Evolutionary conservation across 495 filamentous ascomycete genomes (phyloP).

Genomic region (Evernia prunastri): DNA sequence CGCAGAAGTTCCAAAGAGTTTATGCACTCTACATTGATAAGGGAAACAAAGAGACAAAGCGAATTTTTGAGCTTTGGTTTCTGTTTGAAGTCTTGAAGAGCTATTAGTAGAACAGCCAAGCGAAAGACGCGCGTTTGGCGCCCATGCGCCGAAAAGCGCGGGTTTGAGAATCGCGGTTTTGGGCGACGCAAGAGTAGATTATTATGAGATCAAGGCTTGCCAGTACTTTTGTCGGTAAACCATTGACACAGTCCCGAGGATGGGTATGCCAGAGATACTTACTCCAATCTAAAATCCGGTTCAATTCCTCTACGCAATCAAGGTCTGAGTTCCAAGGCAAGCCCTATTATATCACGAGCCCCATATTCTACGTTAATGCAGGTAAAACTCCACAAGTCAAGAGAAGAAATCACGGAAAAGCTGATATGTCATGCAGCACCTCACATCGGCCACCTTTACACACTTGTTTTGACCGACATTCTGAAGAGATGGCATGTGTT

Average conservation of each 20-base stretch:
- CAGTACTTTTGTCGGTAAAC: constrained; percentile 1
- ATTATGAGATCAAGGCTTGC: constrained; percentile 15
- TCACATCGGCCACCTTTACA: constrained; percentile 92
- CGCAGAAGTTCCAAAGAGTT: neutral
- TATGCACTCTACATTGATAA: neutral
- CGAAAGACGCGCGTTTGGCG: constrained; percentile 10
- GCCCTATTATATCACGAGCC: constrained; percentile 92
- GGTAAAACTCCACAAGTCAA: constrained; percentile 44
- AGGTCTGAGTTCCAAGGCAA: constrained; percentile 43
- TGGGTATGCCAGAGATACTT: constrained; percentile 20
- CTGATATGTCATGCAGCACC: constrained; percentile 55
- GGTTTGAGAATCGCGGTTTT: neutral
- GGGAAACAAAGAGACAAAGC: neutral
- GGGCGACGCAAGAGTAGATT: neutral
- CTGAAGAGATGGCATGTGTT: constrained; percentile 89
- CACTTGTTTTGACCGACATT: constrained; percentile 83
- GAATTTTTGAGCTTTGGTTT: neutral
- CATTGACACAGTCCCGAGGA: neutral
- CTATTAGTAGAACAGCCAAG: neutral
- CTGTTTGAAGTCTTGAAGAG: neutral
- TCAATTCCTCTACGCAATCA: constrained; percentile 7
- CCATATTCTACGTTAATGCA: constrained; percentile 99
- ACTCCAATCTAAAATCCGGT: constrained; percentile 2
- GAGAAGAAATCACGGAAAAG: neutral
- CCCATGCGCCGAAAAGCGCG: constrained; percentile 15